Percentiles rank a stretch among this genome's conserved stretches.
These are phyloP conservation scores for Wickerhamia fluorescens DNA, from an alignment of 805 yeast species.

Conservation along the genomic window DNA sequence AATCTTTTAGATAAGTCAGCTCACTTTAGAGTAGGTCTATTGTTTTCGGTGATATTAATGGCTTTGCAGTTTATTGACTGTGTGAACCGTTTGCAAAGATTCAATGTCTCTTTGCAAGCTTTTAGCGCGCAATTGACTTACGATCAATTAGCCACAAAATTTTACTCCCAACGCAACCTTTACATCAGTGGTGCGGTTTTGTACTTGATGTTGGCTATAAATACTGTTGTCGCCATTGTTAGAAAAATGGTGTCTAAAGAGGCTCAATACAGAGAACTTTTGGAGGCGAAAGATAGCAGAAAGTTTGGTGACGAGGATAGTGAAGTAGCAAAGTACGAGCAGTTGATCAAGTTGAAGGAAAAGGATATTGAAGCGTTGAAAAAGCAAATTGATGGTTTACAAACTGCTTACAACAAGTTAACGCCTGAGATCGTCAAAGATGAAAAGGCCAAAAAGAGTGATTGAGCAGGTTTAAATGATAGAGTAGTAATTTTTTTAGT, in stretches of 20 bases:
- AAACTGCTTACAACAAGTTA: conserved; percentile 40
- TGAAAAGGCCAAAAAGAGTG: too few species aligned
- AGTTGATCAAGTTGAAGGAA: conserved; percentile 32
- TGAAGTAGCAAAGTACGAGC: conserved; percentile 24
- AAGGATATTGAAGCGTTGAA: conserved; percentile 40
- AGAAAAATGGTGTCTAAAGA: conserved; percentile 45
- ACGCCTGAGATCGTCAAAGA: conserved; percentile 8
- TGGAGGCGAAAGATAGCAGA: conserved; percentile 2
- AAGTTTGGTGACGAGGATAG: conserved; percentile 8
- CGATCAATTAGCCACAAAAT: conserved; percentile 52
- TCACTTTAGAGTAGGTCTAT: conserved; percentile 40
- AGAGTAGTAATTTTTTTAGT: too few species aligned
- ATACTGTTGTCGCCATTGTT: conserved; percentile 46
- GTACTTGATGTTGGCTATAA: conserved; percentile 47
- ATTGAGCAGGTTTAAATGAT: too few species aligned
- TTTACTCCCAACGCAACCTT: conserved; percentile 56
- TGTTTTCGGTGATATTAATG: conserved; percentile 37
- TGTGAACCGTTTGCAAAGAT: conserved; percentile 33
- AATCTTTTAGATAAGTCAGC: conserved; percentile 24
- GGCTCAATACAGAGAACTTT: conserved; percentile 17
- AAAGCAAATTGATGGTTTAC: conserved; percentile 46
- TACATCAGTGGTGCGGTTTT: conserved; percentile 59
- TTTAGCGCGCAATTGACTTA: conserved; percentile 25
- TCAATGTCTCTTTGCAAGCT: conserved; percentile 14
- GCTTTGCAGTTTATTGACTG: conserved; percentile 50